A percentile compares a stretch with the other conserved stretches of the same genome.
Evolutionary conservation across 768 basidiomycete genomes (phyloP).

Genomic region (Pisolithus tinctorius): DNA sequence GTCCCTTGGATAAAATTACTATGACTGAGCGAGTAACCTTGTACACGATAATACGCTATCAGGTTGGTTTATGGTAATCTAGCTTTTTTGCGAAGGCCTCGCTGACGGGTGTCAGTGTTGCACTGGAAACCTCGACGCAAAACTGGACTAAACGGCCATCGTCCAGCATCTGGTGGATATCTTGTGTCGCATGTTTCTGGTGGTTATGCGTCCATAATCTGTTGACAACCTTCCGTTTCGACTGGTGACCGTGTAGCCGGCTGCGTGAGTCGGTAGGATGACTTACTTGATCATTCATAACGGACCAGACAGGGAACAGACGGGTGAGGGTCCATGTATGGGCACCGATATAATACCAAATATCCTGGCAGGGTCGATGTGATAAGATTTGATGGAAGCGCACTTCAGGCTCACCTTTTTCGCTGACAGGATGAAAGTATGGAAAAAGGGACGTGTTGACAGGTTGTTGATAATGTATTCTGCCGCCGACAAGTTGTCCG

Average conservation of each 20-base stretch:
- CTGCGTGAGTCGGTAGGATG: slow-evolving; percentile 2
- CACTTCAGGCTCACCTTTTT: slow-evolving; percentile 31
- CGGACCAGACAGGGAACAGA: slow-evolving; percentile 32
- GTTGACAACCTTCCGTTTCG: slow-evolving; percentile 29
- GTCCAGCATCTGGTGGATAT: slow-evolving; percentile 34
- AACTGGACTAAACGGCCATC: slow-evolving; percentile 39
- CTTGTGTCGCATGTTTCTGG: slow-evolving; percentile 23
- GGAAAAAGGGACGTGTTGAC: slow-evolving; percentile 28
- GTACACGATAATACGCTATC: background rate
- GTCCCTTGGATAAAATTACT: too few relatives aligned
- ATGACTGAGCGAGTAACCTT: background rate
- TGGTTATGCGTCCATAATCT: slow-evolving; percentile 32
- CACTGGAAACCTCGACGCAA: slow-evolving; percentile 32
- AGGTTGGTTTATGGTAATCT: slow-evolving; percentile 5
- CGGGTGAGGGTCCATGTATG: slow-evolving; percentile 35
- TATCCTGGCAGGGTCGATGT: slow-evolving; percentile 24
- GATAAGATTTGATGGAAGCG: background rate
- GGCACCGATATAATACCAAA: slow-evolving; percentile 49
- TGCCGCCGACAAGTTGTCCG: slow-evolving; percentile 27
- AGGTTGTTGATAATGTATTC: slow-evolving; percentile 27
- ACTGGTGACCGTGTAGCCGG: slow-evolving; percentile 8
- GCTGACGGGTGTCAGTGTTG: slow-evolving; percentile 13
- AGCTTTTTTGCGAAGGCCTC: slow-evolving; percentile 19
- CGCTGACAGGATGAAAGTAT: slow-evolving; percentile 45
- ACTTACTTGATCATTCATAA: slow-evolving; percentile 30